Percentiles rank a stretch among this genome's conserved stretches.
Evolutionary conservation across 176 grass and related monocot species (phyloP).

Genomic region (bread wheat (Triticum aestivum)): DNA sequence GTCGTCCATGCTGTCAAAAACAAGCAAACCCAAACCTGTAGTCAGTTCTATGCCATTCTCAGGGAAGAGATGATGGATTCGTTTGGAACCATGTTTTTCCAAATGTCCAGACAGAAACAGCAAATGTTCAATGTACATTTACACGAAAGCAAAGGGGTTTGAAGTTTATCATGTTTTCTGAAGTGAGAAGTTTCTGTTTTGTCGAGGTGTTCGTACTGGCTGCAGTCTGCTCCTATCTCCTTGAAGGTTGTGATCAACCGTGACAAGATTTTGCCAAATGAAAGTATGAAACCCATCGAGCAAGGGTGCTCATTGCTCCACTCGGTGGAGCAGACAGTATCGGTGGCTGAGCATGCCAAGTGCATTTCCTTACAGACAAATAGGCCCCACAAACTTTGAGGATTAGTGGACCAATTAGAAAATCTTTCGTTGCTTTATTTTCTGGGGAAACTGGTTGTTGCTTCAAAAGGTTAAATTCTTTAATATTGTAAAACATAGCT

Average conservation of each 20-base stretch:
- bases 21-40: too few relatives aligned
- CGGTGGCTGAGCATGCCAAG: slow-evolving; percentile 60
- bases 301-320: slow-evolving; percentile 33
- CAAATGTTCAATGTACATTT: slow-evolving; percentile 26
- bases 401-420: slow-evolving; percentile 8
- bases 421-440: too few relatives aligned
- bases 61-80: slow-evolving; percentile 13
- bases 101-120: slow-evolving; percentile 42
- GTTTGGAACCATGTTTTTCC: slow-evolving; percentile 45
- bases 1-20: too few relatives aligned
- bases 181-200: slow-evolving; percentile 43
- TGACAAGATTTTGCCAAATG: slow-evolving; percentile 76
- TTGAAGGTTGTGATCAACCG: slow-evolving; percentile 53
- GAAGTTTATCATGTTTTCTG: slow-evolving; percentile 30
- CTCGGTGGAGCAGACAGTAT: slow-evolving; percentile 50
- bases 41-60: not conserved
- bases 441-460: too few relatives aligned
- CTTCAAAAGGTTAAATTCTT: not conserved
- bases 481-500: not conserved
- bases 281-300: slow-evolving; percentile 63
- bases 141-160: slow-evolving; percentile 19
- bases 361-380: slow-evolving; percentile 62
- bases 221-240: slow-evolving; percentile 22
- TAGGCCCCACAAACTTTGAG: slow-evolving; percentile 79
- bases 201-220: slow-evolving; percentile 47